These are phyloP conservation scores for Haematococcus sp. DNA, from an alignment of 139 green algal species.

Conservation along the genomic window DNA sequence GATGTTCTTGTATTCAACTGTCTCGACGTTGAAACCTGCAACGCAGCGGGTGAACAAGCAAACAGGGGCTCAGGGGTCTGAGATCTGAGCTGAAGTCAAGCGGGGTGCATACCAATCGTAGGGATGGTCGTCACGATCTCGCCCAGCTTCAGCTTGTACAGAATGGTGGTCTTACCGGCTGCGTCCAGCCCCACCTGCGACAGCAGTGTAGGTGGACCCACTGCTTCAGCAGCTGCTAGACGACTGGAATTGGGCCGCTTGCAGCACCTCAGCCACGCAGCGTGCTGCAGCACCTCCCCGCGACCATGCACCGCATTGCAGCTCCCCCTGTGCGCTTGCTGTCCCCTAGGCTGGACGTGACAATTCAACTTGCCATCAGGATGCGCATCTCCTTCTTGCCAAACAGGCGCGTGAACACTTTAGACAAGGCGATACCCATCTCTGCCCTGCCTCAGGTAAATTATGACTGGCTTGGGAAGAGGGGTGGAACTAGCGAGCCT, in stretches of 20 bases:
- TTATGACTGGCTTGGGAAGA: too few relatives aligned
- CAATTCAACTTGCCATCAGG: slow-evolving; percentile 82
- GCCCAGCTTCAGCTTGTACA: slow-evolving; percentile 99
- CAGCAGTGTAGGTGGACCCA: background rate
- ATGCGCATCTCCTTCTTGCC: slow-evolving; percentile 99
- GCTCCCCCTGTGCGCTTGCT: background rate
- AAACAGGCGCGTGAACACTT: slow-evolving; percentile 89
- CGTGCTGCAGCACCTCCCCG: background rate
- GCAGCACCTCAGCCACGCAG: background rate
- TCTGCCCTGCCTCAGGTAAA: too few relatives aligned
- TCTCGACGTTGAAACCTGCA: slow-evolving; percentile 97
- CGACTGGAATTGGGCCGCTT: background rate
- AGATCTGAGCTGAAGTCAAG: background rate
- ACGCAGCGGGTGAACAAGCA: background rate
- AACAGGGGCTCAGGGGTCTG: background rate
- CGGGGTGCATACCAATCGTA: slow-evolving; percentile 82
- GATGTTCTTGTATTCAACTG: slow-evolving; percentile 98
- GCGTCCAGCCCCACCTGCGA: slow-evolving; percentile 92
- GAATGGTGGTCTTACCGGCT: slow-evolving; percentile 98
- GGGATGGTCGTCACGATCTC: slow-evolving; percentile 99
- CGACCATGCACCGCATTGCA: too few relatives aligned
- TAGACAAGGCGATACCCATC: slow-evolving; percentile 94
- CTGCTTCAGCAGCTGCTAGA: background rate
- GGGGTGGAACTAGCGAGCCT: too few relatives aligned
- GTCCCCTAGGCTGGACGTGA: too few relatives aligned